phyloP scores from a whole-genome alignment of 495 filamentous ascomycete species.

The Usnea hakonensis region DNA sequence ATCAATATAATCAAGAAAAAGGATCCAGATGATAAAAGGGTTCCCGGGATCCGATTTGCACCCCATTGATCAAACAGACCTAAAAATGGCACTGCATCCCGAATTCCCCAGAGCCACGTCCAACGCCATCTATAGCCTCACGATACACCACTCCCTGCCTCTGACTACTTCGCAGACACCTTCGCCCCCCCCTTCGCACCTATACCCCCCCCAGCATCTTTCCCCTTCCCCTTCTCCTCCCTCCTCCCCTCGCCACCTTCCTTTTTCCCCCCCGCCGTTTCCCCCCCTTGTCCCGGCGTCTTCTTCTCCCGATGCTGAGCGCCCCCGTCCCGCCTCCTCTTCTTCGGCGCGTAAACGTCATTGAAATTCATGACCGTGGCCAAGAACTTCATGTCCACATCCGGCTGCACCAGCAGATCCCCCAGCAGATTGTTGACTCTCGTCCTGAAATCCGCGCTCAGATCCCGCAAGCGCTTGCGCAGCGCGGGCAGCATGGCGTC shows the following conservation, averaged over 20 bases:
- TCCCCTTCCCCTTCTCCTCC: slow-evolving; percentile 11
- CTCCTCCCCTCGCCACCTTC: neutral
- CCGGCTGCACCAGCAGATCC: slow-evolving; percentile 86
- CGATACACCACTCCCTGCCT: neutral
- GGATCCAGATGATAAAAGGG: too few relatives aligned
- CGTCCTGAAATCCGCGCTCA: slow-evolving; percentile 65
- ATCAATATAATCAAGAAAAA: too few relatives aligned
- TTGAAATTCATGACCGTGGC: slow-evolving; percentile 99
- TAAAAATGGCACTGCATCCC: too few relatives aligned
- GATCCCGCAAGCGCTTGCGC: slow-evolving; percentile 57
- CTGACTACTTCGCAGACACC: neutral
- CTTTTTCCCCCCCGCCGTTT: slow-evolving; percentile 1
- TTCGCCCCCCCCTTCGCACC: slow-evolving; percentile 6
- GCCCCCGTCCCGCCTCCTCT: slow-evolving; percentile 47
- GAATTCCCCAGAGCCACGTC: neutral
- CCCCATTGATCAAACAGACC: too few relatives aligned
- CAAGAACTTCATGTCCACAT: slow-evolving; percentile 91
- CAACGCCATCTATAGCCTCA: neutral
- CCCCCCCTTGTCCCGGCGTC: slow-evolving; percentile 14
- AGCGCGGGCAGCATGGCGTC: slow-evolving; percentile 69
- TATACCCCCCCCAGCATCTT: neutral
- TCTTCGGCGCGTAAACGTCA: slow-evolving; percentile 77
- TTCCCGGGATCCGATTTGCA: too few relatives aligned
- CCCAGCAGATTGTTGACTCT: slow-evolving; percentile 75
- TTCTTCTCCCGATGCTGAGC: slow-evolving; percentile 29